These are phyloP conservation scores for Starmerella khaoyaiensis DNA, from an alignment of 805 yeast species.

Conservation along the genomic window DNA sequence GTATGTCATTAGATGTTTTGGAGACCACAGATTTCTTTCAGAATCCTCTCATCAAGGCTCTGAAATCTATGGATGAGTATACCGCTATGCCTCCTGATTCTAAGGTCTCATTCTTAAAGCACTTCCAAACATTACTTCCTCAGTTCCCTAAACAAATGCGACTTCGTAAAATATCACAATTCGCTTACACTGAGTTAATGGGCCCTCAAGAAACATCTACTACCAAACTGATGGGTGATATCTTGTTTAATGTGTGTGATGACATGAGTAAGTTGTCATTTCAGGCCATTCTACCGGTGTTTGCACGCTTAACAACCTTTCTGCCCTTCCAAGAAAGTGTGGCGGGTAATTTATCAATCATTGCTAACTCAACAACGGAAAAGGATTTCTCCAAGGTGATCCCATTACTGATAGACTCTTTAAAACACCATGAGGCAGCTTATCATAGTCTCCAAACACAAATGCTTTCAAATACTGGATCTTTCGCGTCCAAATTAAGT, in stretches of 20 bases:
- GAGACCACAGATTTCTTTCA: slow-evolving; percentile 65
- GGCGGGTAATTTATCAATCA: slow-evolving; percentile 36
- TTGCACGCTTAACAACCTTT: slow-evolving; percentile 31
- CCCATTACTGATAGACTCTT: slow-evolving; percentile 31
- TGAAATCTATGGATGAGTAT: slow-evolving; percentile 71
- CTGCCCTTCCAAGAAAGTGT: slow-evolving; percentile 34
- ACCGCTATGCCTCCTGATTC: slow-evolving; percentile 61
- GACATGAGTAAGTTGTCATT: slow-evolving; percentile 65
- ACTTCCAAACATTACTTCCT: slow-evolving; percentile 41
- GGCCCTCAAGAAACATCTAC: slow-evolving; percentile 23
- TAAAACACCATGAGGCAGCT: slow-evolving; percentile 24
- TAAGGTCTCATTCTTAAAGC: slow-evolving; percentile 52
- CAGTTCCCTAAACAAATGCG: slow-evolving; percentile 47
- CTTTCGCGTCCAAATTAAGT: slow-evolving; percentile 39
- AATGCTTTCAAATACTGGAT: slow-evolving; percentile 35
- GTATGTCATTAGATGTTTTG: slow-evolving; percentile 52
- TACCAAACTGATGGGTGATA: slow-evolving; percentile 16
- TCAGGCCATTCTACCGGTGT: slow-evolving; percentile 47
- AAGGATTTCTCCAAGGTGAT: slow-evolving; percentile 41
- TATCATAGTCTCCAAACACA: slow-evolving; percentile 38
- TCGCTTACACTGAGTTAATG: slow-evolving; percentile 40
- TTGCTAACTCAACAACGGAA: slow-evolving; percentile 39
- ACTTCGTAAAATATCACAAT: slow-evolving; percentile 62
- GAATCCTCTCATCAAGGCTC: slow-evolving; percentile 67
- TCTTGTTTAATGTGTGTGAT: slow-evolving; percentile 35